Evolutionary conservation across 2,329 filamentous ascomycete genomes (phyloP).

Genomic region (Lomentospora prolificans): DNA sequence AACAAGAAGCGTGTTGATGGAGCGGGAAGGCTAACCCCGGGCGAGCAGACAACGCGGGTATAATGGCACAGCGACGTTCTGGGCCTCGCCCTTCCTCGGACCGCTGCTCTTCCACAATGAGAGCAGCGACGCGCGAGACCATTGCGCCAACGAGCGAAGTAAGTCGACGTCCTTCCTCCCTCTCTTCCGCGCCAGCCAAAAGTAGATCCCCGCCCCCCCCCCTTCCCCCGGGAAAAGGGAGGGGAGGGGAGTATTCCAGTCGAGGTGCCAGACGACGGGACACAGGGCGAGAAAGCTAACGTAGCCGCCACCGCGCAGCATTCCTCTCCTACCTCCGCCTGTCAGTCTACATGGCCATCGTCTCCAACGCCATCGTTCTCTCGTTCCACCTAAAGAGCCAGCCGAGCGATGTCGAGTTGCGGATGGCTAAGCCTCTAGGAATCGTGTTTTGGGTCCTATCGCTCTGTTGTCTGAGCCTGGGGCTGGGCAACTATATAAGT

Average conservation of each 20-base stretch:
- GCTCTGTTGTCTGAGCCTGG: constrained; percentile 64
- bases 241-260: not conserved
- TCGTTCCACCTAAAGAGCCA: constrained; percentile 80
- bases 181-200: too few species aligned
- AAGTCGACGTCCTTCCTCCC: constrained; percentile 12
- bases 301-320: too few species aligned
- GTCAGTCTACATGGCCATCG: constrained; percentile 81
- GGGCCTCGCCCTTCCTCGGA: constrained; percentile 52
- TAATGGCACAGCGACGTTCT: constrained; percentile 31
- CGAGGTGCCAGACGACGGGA: too few species aligned
- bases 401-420: constrained; percentile 60
- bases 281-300: too few species aligned
- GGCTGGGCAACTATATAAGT: constrained; percentile 80
- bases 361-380: constrained; percentile 80
- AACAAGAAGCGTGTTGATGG: not conserved
- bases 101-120: constrained; percentile 66
- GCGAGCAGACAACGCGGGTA: not conserved
- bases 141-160: constrained; percentile 72
- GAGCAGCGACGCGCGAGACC: constrained; percentile 64
- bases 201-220: too few species aligned
- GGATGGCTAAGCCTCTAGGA: constrained; percentile 74
- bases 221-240: too few species aligned
- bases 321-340: constrained; percentile 90
- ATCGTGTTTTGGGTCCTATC: constrained; percentile 80
- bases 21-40: too few species aligned